Evolutionary conservation across 352 stramenopile species (phyloP).

Genomic region (Elongisporangium anandrum): DNA sequence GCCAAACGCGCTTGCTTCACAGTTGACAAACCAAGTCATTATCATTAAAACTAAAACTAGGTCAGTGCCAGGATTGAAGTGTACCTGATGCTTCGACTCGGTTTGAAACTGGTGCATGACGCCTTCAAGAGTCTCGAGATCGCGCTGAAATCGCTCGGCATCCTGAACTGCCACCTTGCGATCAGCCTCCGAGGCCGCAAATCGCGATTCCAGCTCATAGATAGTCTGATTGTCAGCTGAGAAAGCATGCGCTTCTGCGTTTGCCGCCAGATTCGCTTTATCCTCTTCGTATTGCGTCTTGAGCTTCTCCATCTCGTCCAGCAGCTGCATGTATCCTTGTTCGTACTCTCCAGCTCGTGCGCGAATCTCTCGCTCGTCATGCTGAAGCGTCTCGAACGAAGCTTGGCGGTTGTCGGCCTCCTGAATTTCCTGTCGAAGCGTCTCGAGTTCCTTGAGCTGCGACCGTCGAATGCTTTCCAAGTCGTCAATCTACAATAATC

Average conservation of each 20-base stretch:
- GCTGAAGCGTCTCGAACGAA: slow-evolving; percentile 25
- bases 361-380: slow-evolving; percentile 32
- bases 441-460: slow-evolving; percentile 30
- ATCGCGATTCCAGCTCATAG: slow-evolving; percentile 57
- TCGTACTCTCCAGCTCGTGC: slow-evolving; percentile 57
- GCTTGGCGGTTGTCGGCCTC: slow-evolving; percentile 24
- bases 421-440: slow-evolving; percentile 20
- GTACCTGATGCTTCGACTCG: slow-evolving; percentile 47
- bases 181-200: slow-evolving; percentile 54
- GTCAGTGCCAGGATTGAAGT: too few relatives aligned
- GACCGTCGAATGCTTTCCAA: slow-evolving; percentile 28
- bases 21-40: not conserved
- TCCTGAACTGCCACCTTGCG: slow-evolving; percentile 58
- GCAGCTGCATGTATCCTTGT: slow-evolving; percentile 53
- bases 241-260: slow-evolving; percentile 37
- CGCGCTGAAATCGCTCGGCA: slow-evolving; percentile 40
- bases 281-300: slow-evolving; percentile 46
- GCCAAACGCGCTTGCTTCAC: slow-evolving; percentile 36
- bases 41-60: too few relatives aligned
- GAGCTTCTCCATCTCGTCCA: slow-evolving; percentile 44
- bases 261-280: slow-evolving; percentile 38
- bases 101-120: slow-evolving; percentile 65
- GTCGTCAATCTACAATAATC: slow-evolving; percentile 27
- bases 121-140: slow-evolving; percentile 50
- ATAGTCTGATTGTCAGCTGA: slow-evolving; percentile 50